Percentiles rank a stretch among this genome's conserved stretches.
phyloP scores from a whole-genome alignment of 129 eudicot genomes.

The Sambucus nigra region DNA sequence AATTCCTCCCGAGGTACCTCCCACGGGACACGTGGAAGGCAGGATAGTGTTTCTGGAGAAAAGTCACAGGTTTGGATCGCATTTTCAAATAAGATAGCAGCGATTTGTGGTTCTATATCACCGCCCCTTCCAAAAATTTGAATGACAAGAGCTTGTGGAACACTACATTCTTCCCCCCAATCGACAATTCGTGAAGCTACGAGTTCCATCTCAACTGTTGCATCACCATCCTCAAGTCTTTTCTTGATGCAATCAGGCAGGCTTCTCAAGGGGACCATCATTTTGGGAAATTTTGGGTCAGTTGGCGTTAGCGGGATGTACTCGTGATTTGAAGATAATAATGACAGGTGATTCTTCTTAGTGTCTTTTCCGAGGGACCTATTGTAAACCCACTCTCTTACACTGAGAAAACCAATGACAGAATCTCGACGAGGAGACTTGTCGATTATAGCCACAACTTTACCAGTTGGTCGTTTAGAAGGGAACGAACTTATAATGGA shows the following conservation, averaged over 20 bases:
- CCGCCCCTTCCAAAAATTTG: constrained; percentile 68
- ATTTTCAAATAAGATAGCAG: constrained; percentile 80
- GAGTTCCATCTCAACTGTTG: constrained; percentile 63
- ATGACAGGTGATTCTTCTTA: constrained; percentile 30
- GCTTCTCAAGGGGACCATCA: constrained; percentile 48
- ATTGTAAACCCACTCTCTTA: constrained; percentile 42
- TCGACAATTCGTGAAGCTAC: constrained; percentile 55
- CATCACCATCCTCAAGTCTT: constrained; percentile 55
- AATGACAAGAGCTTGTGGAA: constrained; percentile 47
- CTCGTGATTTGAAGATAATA: constrained; percentile 27
- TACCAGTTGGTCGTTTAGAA: constrained; percentile 82
- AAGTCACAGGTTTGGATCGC: constrained; percentile 46
- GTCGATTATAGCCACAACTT: constrained; percentile 70
- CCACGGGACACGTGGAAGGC: constrained; percentile 59
- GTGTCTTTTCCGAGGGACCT: constrained; percentile 24
- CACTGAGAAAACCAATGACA: constrained; percentile 62
- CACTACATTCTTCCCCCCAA: constrained; percentile 65
- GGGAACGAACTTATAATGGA: constrained; percentile 31
- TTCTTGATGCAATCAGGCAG: constrained; percentile 53
- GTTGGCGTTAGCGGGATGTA: constrained; percentile 48
- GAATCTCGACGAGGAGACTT: constrained; percentile 54
- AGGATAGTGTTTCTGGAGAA: constrained; percentile 47
- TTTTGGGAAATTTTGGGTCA: constrained; percentile 66
- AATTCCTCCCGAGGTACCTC: constrained; percentile 53
- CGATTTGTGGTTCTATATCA: constrained; percentile 56